Evolutionary conservation across 192 early-diverging fungal genomes (phyloP), one percentile per base, ranked within the genome.

Genomic region (Coemansia nantahalensis): DNA sequence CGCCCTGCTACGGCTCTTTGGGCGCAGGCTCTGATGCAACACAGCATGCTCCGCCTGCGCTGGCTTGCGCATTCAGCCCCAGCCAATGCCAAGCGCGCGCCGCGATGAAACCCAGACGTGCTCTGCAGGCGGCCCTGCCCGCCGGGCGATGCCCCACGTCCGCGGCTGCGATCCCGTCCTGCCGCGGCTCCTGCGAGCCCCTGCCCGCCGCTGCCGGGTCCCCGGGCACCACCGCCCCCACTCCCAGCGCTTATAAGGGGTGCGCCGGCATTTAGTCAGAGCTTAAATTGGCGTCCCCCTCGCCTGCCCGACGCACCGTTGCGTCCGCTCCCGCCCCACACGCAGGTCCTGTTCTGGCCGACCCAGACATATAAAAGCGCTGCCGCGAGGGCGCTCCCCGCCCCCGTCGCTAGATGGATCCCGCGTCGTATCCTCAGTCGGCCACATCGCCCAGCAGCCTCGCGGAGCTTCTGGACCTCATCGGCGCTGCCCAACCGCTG

Each of bases 351-450:
- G n/a, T n/a, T n/a, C n/a, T n/a, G n/a, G n/a, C n/a, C n/a, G n/a
- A n/a, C n/a, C n/a, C n/a, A n/a, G n/a, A n/a, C n/a, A 43, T 43
- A n/a, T 43, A 32, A 32, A 32, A 9, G 31, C 8, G 31, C 31
- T 1, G 1, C 8, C 5, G 9, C 31, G 31, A 5, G 31, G 31
- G 1, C 8, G 5, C 9, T 32, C n/a, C n/a, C n/a, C n/a, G n/a
- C n/a, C n/a, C n/a, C n/a, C n/a, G 31, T 1, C 31, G 31, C 8
- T 9, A 28, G 41, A 54, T 54, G 52, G 43, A 54, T 34, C 19
- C 48, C 21, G 28, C 39, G 13, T 32, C 30, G 21, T 9, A 11
- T 5, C 31, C 1, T 1, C 31, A 32, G 31, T 11, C 31, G 31
- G 13, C 30, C 19, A 33, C 45, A 47, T 5, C 32, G 16, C 31